A percentile compares a stretch with the other conserved stretches of the same genome.
These are phyloP conservation scores for Boletus rex-veris DNA, from an alignment of 768 basidiomycete genomes.

Conservation along the genomic window DNA sequence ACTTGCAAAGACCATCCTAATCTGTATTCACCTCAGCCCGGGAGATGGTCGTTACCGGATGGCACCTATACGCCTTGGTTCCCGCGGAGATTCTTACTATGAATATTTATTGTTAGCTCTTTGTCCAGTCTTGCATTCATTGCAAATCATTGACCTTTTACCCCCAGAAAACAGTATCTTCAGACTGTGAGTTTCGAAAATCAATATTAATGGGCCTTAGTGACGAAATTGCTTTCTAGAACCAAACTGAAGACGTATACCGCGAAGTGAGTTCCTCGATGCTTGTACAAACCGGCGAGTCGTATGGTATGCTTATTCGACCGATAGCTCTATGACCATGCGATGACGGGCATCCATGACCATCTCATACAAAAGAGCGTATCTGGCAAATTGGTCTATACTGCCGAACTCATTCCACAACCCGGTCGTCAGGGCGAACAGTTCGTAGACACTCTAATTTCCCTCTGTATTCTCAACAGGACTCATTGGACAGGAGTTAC, in stretches of 20 bases:
- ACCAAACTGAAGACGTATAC: constrained; percentile 73
- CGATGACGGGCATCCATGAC: constrained; percentile 77
- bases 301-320: background rate
- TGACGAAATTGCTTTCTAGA: constrained; percentile 37
- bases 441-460: constrained; percentile 28
- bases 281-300: background rate
- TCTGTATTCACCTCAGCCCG: constrained; percentile 36
- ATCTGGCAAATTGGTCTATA: constrained; percentile 64
- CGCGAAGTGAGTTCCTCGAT: constrained; percentile 50
- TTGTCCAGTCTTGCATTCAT: background rate
- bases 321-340: constrained; percentile 82
- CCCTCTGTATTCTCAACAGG: constrained; percentile 6
- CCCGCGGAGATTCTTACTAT: constrained; percentile 91
- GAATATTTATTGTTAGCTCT: constrained; percentile 75
- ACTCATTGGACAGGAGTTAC: constrained; percentile 52
- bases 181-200: constrained; percentile 26
- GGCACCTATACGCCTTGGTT: constrained; percentile 83
- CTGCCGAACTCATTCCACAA: constrained; percentile 75
- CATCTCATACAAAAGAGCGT: constrained; percentile 67
- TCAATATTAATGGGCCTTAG: background rate
- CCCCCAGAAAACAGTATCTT: constrained; percentile 29
- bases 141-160: background rate
- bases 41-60: constrained; percentile 51
- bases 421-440: constrained; percentile 28
- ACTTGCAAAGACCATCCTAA: constrained; percentile 6